phyloP scores from a whole-genome alignment of 1,139 yeast species.

The Yamadazyma atmosphaerica region DNA sequence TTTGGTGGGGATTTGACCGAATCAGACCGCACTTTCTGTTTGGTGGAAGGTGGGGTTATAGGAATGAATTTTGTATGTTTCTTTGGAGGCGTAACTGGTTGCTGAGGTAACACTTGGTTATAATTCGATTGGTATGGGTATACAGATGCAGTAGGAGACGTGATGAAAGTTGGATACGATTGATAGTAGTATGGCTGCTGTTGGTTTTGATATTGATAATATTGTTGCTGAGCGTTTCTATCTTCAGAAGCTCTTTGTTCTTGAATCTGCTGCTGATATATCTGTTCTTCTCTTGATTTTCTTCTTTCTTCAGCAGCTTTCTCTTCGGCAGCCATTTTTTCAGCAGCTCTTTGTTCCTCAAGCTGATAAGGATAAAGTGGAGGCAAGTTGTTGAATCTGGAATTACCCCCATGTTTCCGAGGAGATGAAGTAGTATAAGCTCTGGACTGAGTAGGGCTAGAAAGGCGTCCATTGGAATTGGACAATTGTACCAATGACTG shows the following conservation, averaged over 20 bases:
- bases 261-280: conserved; percentile 8
- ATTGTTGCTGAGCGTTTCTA: conserved; percentile 8
- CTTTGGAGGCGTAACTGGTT: conserved; percentile 18
- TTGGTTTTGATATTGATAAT: conserved; percentile 14
- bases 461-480: conserved; percentile 9
- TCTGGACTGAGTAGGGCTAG: conserved; percentile 4
- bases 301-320: no score
- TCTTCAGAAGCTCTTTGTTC: conserved; percentile 7
- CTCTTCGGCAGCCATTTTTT: conserved; percentile 2
- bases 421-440: neutral
- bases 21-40: conserved; percentile 31
- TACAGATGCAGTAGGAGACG: conserved; percentile 15
- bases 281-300: no score
- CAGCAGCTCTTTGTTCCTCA: conserved; percentile 9
- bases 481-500: conserved; percentile 44
- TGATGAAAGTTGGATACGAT: conserved; percentile 14
- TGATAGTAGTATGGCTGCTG: conserved; percentile 13
- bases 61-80: conserved; percentile 38
- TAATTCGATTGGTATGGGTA: conserved; percentile 13
- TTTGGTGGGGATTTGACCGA: conserved; percentile 37
- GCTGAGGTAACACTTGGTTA: conserved; percentile 15
- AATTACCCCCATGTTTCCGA: neutral
- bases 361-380: conserved; percentile 18
- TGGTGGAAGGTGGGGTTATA: conserved; percentile 44
- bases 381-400: conserved; percentile 10